phyloP scores from a whole-genome alignment of 176 grass and related monocot genomes.

The Avena atlantica region DNA sequence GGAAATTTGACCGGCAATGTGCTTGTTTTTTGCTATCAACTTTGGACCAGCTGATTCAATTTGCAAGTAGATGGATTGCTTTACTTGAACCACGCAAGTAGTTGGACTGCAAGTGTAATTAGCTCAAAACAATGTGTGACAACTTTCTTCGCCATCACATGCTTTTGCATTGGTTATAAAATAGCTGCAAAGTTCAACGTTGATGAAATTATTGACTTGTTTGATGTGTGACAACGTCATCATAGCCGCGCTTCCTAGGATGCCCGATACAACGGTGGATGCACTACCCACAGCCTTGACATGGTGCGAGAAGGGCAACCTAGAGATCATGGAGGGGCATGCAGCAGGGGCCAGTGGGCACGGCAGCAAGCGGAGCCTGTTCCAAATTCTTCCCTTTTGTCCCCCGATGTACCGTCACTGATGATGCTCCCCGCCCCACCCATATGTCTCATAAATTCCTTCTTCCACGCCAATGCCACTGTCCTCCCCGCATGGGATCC shows the following conservation, averaged over 20 bases:
- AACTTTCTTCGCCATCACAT: too few relatives aligned
- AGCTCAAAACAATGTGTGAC: too few relatives aligned
- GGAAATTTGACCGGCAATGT: too few relatives aligned
- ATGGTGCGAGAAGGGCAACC: background rate
- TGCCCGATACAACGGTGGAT: conserved; percentile 45
- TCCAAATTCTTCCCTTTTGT: conserved; percentile 67
- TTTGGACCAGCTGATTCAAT: too few relatives aligned
- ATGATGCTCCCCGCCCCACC: conserved; percentile 60
- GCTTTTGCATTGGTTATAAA: too few relatives aligned
- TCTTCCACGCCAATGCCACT: conserved; percentile 9
- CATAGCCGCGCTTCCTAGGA: conserved; percentile 16
- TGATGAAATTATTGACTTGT: too few relatives aligned
- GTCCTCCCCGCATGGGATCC: conserved; percentile 8
- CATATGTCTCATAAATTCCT: conserved; percentile 40
- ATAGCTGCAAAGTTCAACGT: too few relatives aligned
- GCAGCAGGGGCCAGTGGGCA: conserved; percentile 1
- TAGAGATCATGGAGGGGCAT: background rate
- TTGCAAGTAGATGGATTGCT: too few relatives aligned
- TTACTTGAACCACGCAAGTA: too few relatives aligned
- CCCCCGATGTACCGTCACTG: conserved; percentile 52
- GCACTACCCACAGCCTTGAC: conserved; percentile 40
- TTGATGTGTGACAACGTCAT: too few relatives aligned
- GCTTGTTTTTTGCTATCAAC: too few relatives aligned
- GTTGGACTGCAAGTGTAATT: too few relatives aligned
- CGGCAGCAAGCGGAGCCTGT: conserved; percentile 20